These are phyloP conservation scores for Amanita subjunquillea DNA, from an alignment of 768 basidiomycete species.

Conservation along the genomic window DNA sequence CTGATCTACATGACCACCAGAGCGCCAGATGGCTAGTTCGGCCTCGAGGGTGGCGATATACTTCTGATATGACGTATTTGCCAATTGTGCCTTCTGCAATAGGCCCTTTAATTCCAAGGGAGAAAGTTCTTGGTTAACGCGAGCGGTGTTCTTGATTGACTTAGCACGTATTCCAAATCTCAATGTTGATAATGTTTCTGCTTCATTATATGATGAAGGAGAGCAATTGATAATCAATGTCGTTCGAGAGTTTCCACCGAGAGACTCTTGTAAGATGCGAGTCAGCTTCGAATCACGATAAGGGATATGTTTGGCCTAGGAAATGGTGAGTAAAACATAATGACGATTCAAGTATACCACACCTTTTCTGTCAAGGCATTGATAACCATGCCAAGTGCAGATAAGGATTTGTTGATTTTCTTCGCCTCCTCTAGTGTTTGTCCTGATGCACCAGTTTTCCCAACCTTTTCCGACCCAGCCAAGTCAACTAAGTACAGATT, in stretches of 20 bases:
- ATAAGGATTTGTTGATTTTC: slow-evolving; percentile 99
- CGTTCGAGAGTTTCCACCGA: slow-evolving; percentile 90
- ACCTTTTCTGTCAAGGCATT: slow-evolving; percentile 98
- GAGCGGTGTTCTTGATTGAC: slow-evolving; percentile 99
- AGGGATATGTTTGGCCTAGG: slow-evolving; percentile 88
- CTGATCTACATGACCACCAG: slow-evolving; percentile 78
- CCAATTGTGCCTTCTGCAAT: slow-evolving; percentile 80
- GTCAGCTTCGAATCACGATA: slow-evolving; percentile 99
- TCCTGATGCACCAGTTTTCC: slow-evolving; percentile 97
- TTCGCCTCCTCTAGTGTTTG: slow-evolving; percentile 99
- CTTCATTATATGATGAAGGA: slow-evolving; percentile 93
- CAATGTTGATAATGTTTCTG: slow-evolving; percentile 93
- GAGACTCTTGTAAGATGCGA: slow-evolving; percentile 95
- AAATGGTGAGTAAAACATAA: slow-evolving; percentile 1
- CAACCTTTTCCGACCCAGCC: slow-evolving; percentile 98
- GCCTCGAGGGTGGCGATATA: slow-evolving; percentile 87
- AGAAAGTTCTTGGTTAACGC: slow-evolving; percentile 95
- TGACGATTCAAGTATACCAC: not conserved
- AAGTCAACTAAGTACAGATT: slow-evolving; percentile 97
- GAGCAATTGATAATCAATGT: slow-evolving; percentile 99
- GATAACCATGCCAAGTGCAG: slow-evolving; percentile 98
- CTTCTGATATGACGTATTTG: slow-evolving; percentile 74
- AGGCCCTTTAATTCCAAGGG: slow-evolving; percentile 92
- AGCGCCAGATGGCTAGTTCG: slow-evolving; percentile 83
- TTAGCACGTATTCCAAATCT: slow-evolving; percentile 99